Evolutionary conservation across 306 rosid species (phyloP).

Genomic region (Vigna hirtella): DNA sequence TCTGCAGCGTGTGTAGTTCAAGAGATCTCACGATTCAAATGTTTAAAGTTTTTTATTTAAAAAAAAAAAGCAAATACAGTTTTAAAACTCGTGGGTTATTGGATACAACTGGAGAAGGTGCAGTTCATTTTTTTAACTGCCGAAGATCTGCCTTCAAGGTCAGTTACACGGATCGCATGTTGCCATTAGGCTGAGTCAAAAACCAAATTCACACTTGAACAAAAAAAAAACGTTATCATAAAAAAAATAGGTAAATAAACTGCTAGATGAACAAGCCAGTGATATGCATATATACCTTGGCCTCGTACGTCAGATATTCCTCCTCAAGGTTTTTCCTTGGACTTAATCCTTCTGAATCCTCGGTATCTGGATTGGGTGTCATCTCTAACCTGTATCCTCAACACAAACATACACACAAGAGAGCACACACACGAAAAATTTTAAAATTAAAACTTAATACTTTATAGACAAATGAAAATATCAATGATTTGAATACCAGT

Average conservation of each 20-base stretch:
- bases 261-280: conserved; percentile 27
- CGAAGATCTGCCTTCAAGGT: neutral
- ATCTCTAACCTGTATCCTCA: conserved; percentile 63
- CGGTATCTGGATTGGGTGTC: conserved; percentile 55
- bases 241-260: neutral
- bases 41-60: too few relatives aligned
- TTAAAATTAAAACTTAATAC: conserved; percentile 16
- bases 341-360: conserved; percentile 62
- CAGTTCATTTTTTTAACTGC: too few relatives aligned
- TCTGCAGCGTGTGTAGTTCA: too few relatives aligned
- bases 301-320: conserved; percentile 86
- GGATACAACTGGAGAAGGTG: too few relatives aligned
- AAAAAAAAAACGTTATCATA: neutral
- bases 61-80: too few relatives aligned
- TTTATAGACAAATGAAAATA: conserved; percentile 6
- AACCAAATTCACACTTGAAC: conserved; percentile 4
- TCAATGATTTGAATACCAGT: neutral
- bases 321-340: conserved; percentile 91
- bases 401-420: conserved; percentile 16
- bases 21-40: too few relatives aligned
- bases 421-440: neutral
- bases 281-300: conserved; percentile 65
- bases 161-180: neutral
- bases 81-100: too few relatives aligned
- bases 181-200: neutral